Evolutionary conservation across 106 monocot species (phyloP), one percentile per base, ranked within the genome.

Genomic region (Platanthera guangdongensis): DNA sequence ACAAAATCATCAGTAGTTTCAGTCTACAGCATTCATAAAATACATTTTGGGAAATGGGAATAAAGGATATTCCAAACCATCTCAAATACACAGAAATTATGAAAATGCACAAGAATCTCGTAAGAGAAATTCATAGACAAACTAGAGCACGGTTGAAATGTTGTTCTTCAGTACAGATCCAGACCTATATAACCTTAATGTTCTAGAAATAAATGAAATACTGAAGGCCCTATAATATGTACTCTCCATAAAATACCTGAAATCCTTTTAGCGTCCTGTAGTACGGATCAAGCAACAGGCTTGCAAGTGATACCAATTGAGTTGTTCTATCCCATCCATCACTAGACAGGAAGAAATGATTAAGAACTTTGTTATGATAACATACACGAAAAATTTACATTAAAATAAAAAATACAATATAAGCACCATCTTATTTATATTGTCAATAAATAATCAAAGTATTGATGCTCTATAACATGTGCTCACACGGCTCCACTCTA

Each of bases 311-410:
- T 28, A 99, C 94, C 84, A 99, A 76, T 57, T 99, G 97, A 74
- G 97, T 85, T 77, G 97, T 99, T 71, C 97, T 89, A 81, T 99
- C 97, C 97, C 97, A 99, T 71, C 97, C 97, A 82, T 99, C 97
- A 82, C 97, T 99, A 59, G 64, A 85, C 3, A 73, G 76, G 71
- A 46, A 70, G 16, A 52, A 83, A 30, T 11, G 21, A 22, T 9
- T 11, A 12, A 65, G 32, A 65, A 12, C 32, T 30, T 6, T 32
- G 32, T 65, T 32, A 65, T 32, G 32, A 65, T 8, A 32, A 65
- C 13, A 65, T 3, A 65, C 21, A 60, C 18, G 18, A 60, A 60
- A 7, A 39, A 19, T n/a, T n/a, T 60, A 1, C 21, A 7, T 18
- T 60, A 60, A 60, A 21, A 1, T 7, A 60, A 55, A 60, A 60